Percentiles rank a stretch among this genome's conserved stretches.
These are phyloP conservation scores for Protomyces inundatus DNA, from an alignment of 1,139 yeast genomes.

Conservation along the genomic window DNA sequence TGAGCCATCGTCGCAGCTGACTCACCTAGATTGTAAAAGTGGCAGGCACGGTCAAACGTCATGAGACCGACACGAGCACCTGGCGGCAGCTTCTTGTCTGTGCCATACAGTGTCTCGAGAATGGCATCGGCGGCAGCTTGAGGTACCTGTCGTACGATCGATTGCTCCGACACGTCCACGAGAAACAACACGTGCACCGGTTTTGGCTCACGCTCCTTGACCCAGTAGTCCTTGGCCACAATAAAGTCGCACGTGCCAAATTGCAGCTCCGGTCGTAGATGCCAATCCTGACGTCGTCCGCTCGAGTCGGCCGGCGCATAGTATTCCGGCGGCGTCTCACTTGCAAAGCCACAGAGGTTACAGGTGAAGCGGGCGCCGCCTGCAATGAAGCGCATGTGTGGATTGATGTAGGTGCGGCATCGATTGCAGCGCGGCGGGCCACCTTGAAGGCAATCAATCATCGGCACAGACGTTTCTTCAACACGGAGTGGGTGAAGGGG, in stretches of 20 bases:
- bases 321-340: constrained; percentile 58
- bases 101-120: constrained; percentile 50
- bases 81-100: constrained; percentile 40
- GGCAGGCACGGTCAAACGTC: constrained; percentile 68
- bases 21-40: constrained; percentile 62
- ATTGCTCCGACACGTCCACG: constrained; percentile 64
- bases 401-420: constrained; percentile 85
- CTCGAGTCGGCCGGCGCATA: constrained; percentile 55
- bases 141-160: constrained; percentile 61
- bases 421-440: constrained; percentile 68
- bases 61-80: constrained; percentile 61
- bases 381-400: constrained; percentile 64
- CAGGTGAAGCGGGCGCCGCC: constrained; percentile 66
- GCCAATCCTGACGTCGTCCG: constrained; percentile 59
- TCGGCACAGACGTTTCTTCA: constrained; percentile 58
- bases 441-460: constrained; percentile 52
- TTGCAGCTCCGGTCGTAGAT: constrained; percentile 66
- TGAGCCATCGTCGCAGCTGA: constrained; percentile 51
- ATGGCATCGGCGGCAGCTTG: constrained; percentile 69
- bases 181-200: constrained; percentile 70
- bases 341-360: constrained; percentile 80
- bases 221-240: constrained; percentile 70
- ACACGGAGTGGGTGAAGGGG: constrained; percentile 66
- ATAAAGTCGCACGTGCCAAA: constrained; percentile 80
- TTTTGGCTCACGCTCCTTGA: constrained; percentile 39